Conservation (phyloP, 176 grass and related monocot species). For the Oropetium thomaeum region DNA sequence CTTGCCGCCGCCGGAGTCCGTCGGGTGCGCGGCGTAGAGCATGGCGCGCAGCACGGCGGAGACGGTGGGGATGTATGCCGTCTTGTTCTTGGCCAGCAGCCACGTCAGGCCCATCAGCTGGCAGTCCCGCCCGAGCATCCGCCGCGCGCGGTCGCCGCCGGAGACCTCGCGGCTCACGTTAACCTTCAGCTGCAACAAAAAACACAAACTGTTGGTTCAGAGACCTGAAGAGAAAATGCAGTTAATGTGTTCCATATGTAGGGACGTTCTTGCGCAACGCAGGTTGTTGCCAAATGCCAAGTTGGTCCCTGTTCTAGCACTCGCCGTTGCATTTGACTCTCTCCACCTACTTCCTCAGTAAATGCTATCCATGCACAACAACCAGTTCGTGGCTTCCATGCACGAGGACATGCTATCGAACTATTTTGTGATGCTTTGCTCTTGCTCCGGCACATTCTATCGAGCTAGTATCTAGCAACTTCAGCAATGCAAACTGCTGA, state of each 20-base stretch:
- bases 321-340: neutral
- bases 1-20: neutral
- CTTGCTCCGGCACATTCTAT: too few relatives aligned
- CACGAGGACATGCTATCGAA: neutral
- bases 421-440: neutral
- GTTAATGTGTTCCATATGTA: constrained; percentile 42
- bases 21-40: constrained; percentile 67
- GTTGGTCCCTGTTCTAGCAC: constrained; percentile 28
- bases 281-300: neutral
- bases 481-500: neutral
- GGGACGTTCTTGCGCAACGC: constrained; percentile 19
- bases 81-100: constrained; percentile 92
- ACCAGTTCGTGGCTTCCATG: constrained; percentile 8
- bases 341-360: constrained; percentile 2
- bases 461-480: neutral
- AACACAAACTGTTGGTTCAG: neutral
- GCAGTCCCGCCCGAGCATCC: constrained; percentile 94
- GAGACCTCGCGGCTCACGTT: constrained; percentile 40
- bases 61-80: constrained; percentile 89
- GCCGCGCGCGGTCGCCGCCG: constrained; percentile 55
- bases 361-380: constrained; percentile 52
- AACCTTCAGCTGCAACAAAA: constrained; percentile 55
- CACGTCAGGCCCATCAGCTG: constrained; percentile 99
- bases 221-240: constrained; percentile 28
- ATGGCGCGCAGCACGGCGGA: constrained; percentile 94